These are phyloP conservation scores for Torrubiella hemipterigena DNA, from an alignment of 2,329 filamentous ascomycete genomes.

Conservation along the genomic window DNA sequence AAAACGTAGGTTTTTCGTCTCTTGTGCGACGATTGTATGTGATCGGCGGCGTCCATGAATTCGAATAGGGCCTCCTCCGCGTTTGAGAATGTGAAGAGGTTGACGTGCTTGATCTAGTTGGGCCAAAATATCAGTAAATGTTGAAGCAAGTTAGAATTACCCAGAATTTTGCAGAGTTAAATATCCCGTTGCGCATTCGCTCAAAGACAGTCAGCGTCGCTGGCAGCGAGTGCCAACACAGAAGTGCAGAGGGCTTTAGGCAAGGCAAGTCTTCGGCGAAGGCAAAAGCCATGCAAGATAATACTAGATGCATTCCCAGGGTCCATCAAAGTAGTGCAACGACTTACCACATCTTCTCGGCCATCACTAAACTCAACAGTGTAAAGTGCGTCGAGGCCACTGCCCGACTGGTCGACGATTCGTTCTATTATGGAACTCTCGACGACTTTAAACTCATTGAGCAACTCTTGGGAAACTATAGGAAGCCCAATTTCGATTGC, in stretches of 20 bases:
- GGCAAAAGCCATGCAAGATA: no score
- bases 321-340: conserved; percentile 1
- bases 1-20: conserved; percentile 10
- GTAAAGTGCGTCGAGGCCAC: no score
- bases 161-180: no score
- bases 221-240: background rate
- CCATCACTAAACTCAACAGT: conserved; percentile 18
- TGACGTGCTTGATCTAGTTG: conserved; percentile 18
- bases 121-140: no score
- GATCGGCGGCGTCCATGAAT: conserved; percentile 9
- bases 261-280: no score
- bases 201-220: background rate
- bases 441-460: conserved; percentile 8
- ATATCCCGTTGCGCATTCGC: no score
- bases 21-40: conserved; percentile 13
- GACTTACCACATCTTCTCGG: conserved; percentile 16
- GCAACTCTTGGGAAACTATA: background rate
- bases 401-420: no score
- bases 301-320: no score
- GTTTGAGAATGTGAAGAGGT: conserved; percentile 19
- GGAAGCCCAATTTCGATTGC: background rate
- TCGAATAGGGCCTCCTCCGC: conserved; percentile 17
- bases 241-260: no score
- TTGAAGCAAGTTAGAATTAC: no score
- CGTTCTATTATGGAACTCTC: conserved; percentile 14